Conservation (phyloP, 2,329 filamentous ascomycete genomes). For the Aspergillus sp. region DNA sequence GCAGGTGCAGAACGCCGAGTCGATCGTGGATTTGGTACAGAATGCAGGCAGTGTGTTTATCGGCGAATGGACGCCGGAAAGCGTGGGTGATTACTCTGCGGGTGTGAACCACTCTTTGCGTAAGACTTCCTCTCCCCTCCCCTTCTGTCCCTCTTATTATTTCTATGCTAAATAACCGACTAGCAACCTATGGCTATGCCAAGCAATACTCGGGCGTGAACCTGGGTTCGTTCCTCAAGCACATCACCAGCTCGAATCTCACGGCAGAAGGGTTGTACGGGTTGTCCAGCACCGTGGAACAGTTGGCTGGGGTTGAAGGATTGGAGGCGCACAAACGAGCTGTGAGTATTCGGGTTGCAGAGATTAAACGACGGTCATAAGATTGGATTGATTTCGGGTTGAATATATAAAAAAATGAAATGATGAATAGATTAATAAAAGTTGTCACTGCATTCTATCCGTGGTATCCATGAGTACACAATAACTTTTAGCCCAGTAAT, state of each 20-base stretch:
- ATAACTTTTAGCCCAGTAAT: conserved; percentile 8
- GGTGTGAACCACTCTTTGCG: conserved; percentile 96
- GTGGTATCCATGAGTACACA: conserved; percentile 1
- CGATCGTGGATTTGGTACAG: conserved; percentile 67
- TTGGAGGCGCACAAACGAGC: conserved; percentile 82
- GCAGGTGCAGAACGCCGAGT: conserved; percentile 69
- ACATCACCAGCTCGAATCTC: conserved; percentile 91
- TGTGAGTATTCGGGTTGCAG: conserved; percentile 55
- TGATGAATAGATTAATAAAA: background rate
- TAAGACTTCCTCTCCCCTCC: conserved; percentile 46
- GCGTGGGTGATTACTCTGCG: conserved; percentile 94
- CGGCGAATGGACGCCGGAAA: conserved; percentile 93
- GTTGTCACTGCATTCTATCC: background rate
- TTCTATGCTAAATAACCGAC: too few relatives aligned
- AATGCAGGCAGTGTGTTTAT: conserved; percentile 96
- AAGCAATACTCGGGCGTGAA: conserved; percentile 99
- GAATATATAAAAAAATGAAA: background rate
- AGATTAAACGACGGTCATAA: conserved; percentile 23
- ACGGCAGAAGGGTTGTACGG: conserved; percentile 77
- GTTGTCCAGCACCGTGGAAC: conserved; percentile 85
- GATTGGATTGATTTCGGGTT: conserved; percentile 1
- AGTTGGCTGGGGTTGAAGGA: conserved; percentile 86
- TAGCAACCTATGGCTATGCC: conserved; percentile 93
- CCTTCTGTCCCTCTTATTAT: conserved; percentile 9
- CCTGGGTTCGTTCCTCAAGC: conserved; percentile 90